A percentile compares a stretch with the other conserved stretches of the same genome.
These are phyloP conservation scores for Fraxinus anomala DNA, from an alignment of 257 asterid genomes.

Conservation along the genomic window DNA sequence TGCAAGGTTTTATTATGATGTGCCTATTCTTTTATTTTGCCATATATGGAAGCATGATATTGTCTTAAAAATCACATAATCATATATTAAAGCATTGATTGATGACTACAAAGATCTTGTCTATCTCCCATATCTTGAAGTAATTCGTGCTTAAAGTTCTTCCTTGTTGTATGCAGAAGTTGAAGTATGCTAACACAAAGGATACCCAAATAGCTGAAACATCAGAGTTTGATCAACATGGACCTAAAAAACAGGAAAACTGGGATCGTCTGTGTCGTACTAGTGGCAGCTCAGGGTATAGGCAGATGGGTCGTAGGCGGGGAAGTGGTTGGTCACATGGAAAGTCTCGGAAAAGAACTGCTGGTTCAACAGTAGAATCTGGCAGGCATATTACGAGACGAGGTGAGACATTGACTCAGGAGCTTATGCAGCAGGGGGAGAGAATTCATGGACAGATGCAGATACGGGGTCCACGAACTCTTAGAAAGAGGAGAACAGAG, in stretches of 20 bases:
- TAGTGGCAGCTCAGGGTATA: slow-evolving; percentile 57
- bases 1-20: neutral
- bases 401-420: slow-evolving; percentile 52
- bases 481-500: slow-evolving; percentile 65
- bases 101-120: neutral
- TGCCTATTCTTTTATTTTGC: neutral
- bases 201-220: slow-evolving; percentile 50
- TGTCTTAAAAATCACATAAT: neutral
- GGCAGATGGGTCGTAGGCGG: slow-evolving; percentile 49
- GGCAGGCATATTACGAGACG: slow-evolving; percentile 46
- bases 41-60: neutral
- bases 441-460: slow-evolving; percentile 67
- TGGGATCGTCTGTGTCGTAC: slow-evolving; percentile 44
- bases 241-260: slow-evolving; percentile 49
- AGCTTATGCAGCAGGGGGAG: slow-evolving; percentile 59
- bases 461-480: slow-evolving; percentile 72
- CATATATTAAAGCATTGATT: neutral
- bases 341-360: slow-evolving; percentile 48
- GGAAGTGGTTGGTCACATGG: slow-evolving; percentile 76
- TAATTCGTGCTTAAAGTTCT: neutral
- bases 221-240: slow-evolving; percentile 44
- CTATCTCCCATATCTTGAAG: neutral
- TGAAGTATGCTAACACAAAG: slow-evolving; percentile 46
- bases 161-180: slow-evolving; percentile 46
- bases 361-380: slow-evolving; percentile 40